Evolutionary conservation across 139 green algal genomes (phyloP).

Genomic region (Tetratostichococcus sp.): DNA sequence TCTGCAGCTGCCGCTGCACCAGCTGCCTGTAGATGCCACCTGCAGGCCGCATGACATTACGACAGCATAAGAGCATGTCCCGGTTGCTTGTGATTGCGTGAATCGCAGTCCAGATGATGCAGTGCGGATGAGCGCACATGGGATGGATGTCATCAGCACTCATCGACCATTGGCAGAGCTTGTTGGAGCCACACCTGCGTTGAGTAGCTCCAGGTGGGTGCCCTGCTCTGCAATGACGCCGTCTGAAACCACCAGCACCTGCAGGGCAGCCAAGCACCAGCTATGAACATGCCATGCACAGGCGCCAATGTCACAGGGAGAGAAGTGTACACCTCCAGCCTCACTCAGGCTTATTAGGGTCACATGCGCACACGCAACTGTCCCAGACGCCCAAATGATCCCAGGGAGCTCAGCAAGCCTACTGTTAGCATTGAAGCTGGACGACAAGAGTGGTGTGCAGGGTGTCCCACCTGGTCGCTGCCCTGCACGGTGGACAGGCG

Average conservation of each 20-base stretch:
- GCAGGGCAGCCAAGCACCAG: background rate
- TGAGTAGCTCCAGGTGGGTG: constrained; percentile 30
- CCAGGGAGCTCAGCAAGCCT: background rate
- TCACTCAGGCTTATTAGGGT: no score
- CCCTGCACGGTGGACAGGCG: constrained; percentile 80
- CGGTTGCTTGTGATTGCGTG: no score
- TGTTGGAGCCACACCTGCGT: constrained; percentile 9
- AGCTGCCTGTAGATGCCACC: background rate
- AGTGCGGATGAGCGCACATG: no score
- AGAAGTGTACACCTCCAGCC: no score
- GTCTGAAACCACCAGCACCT: constrained; percentile 24
- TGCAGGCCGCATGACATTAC: background rate
- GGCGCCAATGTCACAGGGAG: no score
- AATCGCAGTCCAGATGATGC: no score
- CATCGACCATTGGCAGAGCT: no score
- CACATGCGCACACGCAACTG: no score
- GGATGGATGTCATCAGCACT: no score
- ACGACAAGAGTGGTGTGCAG: background rate
- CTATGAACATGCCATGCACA: background rate
- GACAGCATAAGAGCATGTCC: no score
- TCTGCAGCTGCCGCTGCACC: background rate
- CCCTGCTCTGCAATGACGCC: constrained; percentile 32
- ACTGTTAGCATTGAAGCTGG: no score
- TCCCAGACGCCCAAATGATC: no score
- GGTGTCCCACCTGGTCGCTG: background rate